Evolutionary conservation across 225 moss, liverwort and hornwort genomes (phyloP), one percentile per base, ranked within the genome.

Genomic region (Straminergon stramineum): DNA sequence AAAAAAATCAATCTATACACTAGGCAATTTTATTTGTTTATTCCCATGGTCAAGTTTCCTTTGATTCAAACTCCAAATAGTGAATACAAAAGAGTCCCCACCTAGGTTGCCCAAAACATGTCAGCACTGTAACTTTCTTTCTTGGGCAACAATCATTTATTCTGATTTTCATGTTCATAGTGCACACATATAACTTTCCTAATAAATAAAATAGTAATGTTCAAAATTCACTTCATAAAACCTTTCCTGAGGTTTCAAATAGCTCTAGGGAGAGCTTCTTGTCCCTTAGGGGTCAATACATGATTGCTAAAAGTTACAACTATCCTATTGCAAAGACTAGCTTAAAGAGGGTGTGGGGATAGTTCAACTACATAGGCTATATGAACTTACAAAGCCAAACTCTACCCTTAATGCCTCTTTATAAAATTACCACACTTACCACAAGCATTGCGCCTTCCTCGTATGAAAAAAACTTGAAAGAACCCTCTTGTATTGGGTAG

Each of bases 401-500:
- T 17, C 17, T 17, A 28, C 0, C 2, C 0, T 31, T 12, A 51
- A 75, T 75, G 31, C 31, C 7, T 75, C 11, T 75, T 17, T 75
- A 48, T 41, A 48, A 45, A 11, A 18, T 75, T 6, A 48, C 18
- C 4, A 48, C 18, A 31, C 2, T 48, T 18, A 51, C 19, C 9
- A 43, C 15, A 27, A 73, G 27, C 16, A 73, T 73, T 48, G 12
- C 0, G 2, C 12, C 6, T 31, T 75, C 7, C 0, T 51, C 12
- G 7, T 75, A 19, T 48, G 2, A 32, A 41, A 16, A 24, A 28
- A 15, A 9, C 0, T 48, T 75, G 11, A 30, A 48, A 39, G 17
- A 30, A 4, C 5, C 3, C 1, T 6, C 9, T 26, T 27, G 2
- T 14, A 75, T 5, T 2, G 0, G 11, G 2, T 48, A 48, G 30